Percentiles rank a stretch among this genome's conserved stretches.
Evolutionary conservation across 2,329 filamentous ascomycete species (phyloP).

Genomic region (Ilyonectria destructans): DNA sequence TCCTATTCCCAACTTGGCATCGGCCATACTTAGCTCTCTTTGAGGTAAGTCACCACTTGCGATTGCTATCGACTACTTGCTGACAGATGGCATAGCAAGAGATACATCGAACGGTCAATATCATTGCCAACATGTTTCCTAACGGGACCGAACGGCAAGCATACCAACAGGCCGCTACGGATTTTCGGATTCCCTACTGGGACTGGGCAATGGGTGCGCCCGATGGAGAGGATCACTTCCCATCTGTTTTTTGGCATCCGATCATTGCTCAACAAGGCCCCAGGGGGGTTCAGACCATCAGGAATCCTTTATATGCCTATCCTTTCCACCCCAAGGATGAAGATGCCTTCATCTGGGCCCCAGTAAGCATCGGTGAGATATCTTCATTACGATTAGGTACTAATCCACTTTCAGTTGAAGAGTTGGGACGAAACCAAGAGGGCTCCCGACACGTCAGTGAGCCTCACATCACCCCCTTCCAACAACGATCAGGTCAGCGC

Average conservation of each 20-base stretch:
- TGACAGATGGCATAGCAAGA: conserved; percentile 55
- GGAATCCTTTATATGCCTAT: conserved; percentile 76
- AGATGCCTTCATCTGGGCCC: conserved; percentile 71
- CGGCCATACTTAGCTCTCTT: conserved; percentile 81
- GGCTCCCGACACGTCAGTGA: conserved; percentile 60
- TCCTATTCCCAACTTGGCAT: conserved; percentile 88
- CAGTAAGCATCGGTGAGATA: conserved; percentile 63
- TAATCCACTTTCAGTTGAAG: conserved; percentile 64
- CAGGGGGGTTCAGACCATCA: conserved; percentile 68
- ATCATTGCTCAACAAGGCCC: conserved; percentile 71
- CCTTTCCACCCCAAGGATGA: conserved; percentile 73
- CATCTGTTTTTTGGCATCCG: conserved; percentile 62
- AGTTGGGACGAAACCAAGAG: conserved; percentile 74
- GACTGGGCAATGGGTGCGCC: conserved; percentile 71
- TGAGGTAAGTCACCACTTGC: conserved; percentile 59
- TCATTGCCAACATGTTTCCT: conserved; percentile 66
- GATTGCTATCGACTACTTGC: background rate
- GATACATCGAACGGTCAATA: conserved; percentile 54
- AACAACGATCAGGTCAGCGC: conserved; percentile 72
- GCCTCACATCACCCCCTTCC: conserved; percentile 60
- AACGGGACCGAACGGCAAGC: conserved; percentile 61
- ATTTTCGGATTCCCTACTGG: conserved; percentile 73
- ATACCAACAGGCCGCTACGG: conserved; percentile 67
- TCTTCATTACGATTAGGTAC: background rate
- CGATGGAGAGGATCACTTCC: conserved; percentile 65